Base-by-base conservation (phyloP, 805 yeast species). In the Diddensiella santjacobensis region DNA sequence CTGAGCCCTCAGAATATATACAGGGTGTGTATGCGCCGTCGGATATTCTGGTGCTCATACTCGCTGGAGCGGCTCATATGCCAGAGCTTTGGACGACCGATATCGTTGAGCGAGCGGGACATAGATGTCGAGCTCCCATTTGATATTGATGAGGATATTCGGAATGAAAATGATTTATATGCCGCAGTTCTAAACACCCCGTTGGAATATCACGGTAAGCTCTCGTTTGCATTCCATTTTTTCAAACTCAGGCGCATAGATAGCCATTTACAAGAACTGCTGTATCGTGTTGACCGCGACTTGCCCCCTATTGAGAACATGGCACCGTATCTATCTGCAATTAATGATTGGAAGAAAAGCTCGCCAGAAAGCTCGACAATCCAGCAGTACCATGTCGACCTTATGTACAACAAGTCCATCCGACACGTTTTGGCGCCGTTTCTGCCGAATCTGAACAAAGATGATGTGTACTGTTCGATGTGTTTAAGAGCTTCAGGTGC, bases 21-120 rank as follows among this genome's bases (percentile, higher is more conserved):
- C 58, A 67, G 75, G 0, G 67, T 75, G 29, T 96, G 88, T 59
- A 65, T 83, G 62, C 71, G 93, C 51, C 72, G 93, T 57, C 66
- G 93, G 35, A 60, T 85, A 20, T 88, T 89, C 58, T 88, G 96
- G 96, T 83, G 93, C 62, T 79, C 90, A 1, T 88, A 88, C 61
- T 76, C 89, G 1, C 66, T 89, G 46, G 96, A 88, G 62, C 67
- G 96, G 22, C 95, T 87, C 60, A 80, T 87, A 10, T 84, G 95
- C 62, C 80, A 87, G 40, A 87, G 87, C 61, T 69, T 88, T 45
- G 49, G 49, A 24, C 22, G 49, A 13, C 49, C 49, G 2, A 39
- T 26, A 22, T 46, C 44, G n/a, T 29, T 46, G 6, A 33, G 39
- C 15, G 49, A 45, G 10, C 45, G 49, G n/a, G 49, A 45, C 19